A percentile compares a stretch with the other conserved stretches of the same genome.
Evolutionary conservation across 2,329 filamentous ascomycete species (phyloP).

Genomic region (Pseudogymnoascus sp.): DNA sequence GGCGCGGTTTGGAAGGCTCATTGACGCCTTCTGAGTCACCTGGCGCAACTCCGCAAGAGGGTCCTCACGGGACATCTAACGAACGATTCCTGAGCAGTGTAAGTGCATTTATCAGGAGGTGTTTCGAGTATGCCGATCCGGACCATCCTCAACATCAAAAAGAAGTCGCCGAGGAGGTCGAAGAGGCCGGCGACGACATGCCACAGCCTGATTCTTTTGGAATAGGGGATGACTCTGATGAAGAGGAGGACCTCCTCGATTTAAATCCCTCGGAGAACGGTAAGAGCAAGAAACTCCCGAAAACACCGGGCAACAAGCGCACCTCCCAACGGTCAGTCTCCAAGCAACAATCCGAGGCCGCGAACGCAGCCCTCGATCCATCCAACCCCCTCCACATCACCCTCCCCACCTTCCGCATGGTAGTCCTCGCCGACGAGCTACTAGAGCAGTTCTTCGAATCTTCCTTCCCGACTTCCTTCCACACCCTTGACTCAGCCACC

Average conservation of each 20-base stretch:
- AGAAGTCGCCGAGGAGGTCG: constrained; percentile 24
- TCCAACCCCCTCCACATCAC: constrained; percentile 92
- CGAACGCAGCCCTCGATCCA: constrained; percentile 86
- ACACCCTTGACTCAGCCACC: constrained; percentile 59
- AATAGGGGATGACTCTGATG: constrained; percentile 67
- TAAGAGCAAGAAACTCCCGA: constrained; percentile 21
- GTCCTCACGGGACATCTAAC: constrained; percentile 56
- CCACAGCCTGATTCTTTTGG: constrained; percentile 55
- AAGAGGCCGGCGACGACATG: constrained; percentile 27
- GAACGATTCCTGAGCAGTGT: constrained; percentile 89
- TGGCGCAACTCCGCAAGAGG: constrained; percentile 17
- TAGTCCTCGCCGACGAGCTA: constrained; percentile 89
- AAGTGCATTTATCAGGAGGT: constrained; percentile 89
- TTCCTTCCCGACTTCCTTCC: constrained; percentile 89
- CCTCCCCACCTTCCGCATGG: constrained; percentile 96
- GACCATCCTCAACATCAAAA: constrained; percentile 62
- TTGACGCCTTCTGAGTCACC: constrained; percentile 34
- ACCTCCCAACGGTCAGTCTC: constrained; percentile 39
- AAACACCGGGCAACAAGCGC: constrained; percentile 20
- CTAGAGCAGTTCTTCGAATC: constrained; percentile 97
- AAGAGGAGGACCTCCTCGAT: constrained; percentile 53
- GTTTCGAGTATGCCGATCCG: constrained; percentile 96
- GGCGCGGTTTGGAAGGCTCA: constrained; percentile 73
- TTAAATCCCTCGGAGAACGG: constrained; percentile 42
- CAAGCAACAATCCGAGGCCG: constrained; percentile 64